Base-by-base conservation (phyloP, 306 rosid genomes). In the Glycine latifolia region DNA sequence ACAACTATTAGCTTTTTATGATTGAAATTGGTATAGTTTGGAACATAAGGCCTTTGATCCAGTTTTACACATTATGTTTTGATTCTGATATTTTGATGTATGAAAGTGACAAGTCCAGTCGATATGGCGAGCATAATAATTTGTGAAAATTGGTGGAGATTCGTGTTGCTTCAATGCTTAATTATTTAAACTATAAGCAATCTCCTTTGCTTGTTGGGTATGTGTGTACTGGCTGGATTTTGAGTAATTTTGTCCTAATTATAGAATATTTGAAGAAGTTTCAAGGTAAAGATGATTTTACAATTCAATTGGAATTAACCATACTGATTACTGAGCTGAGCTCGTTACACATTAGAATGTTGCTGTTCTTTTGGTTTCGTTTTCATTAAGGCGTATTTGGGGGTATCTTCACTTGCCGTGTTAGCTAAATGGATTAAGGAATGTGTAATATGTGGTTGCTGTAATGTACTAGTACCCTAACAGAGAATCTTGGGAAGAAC, bases 101-200 rank as follows among this genome's bases (percentile, higher is more conserved):
- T 15, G n/a, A 69, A 73, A 58, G 58, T 71, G 69, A 69, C 61
- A 41, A 39, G 66, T 67, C 16, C 76, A 73, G 16, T 82, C 31
- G 26, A 49, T 9, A 39, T 47, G 49, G 67, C 39, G 8, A 76
- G 62, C 87, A 73, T 53, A 86, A 84, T 68, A 79, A 85, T 79
- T 2, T 81, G 17, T 37, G 65, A 81, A 59, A 55, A 26, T 13
- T 26, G 16, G 67, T 53, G 41, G 46, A 44, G 56, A 13, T 82
- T 82, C 53, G 44, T 75, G 58, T 85, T 47, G 56, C 71, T 85
- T 63, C 65, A 72, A 63, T 41, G 47, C 71, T 26, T 26, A 11
- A 48, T 47, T 73, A 26, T 26, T 62, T 16, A 56, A 35, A 67
- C 47, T 49, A 48, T 66, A 10, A 54, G 9, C 26, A 16, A 8